Conservation (phyloP, 805 yeast species). For the Candida caryicola region DNA sequence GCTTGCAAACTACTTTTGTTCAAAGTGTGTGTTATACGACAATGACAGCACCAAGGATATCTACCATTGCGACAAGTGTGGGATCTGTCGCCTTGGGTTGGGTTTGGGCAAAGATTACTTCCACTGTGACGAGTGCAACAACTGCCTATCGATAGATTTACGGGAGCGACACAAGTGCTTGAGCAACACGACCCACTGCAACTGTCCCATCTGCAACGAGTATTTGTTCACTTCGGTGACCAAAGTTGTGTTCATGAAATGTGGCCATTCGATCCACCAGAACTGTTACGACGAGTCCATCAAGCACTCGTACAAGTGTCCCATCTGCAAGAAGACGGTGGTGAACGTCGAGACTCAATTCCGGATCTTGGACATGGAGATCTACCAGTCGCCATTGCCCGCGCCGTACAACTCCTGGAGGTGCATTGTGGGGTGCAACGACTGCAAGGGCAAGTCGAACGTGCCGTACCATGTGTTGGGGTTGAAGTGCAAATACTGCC, state of each 20-base stretch:
- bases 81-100: constrained; percentile 85
- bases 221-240: constrained; percentile 79
- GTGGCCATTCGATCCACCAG: constrained; percentile 94
- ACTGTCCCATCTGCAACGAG: constrained; percentile 92
- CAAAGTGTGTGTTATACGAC: constrained; percentile 76
- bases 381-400: constrained; percentile 72
- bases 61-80: constrained; percentile 90
- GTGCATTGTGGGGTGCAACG: constrained; percentile 76
- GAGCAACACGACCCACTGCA: constrained; percentile 82
- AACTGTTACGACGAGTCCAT: constrained; percentile 76
- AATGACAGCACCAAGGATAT: constrained; percentile 75
- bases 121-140: constrained; percentile 88
- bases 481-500: constrained; percentile 80
- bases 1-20: constrained; percentile 76
- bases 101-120: constrained; percentile 87
- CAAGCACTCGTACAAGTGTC: constrained; percentile 86
- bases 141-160: constrained; percentile 79
- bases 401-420: constrained; percentile 75
- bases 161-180: constrained; percentile 79
- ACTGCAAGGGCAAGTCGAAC: constrained; percentile 79
- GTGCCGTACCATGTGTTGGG: constrained; percentile 82
- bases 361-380: constrained; percentile 81
- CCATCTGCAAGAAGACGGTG: constrained; percentile 81
- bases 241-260: constrained; percentile 86
- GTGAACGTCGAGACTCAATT: constrained; percentile 87